Evolutionary conservation across 2,329 filamentous ascomycete genomes (phyloP).

Genomic region (Teratosphaeria nubilosa): DNA sequence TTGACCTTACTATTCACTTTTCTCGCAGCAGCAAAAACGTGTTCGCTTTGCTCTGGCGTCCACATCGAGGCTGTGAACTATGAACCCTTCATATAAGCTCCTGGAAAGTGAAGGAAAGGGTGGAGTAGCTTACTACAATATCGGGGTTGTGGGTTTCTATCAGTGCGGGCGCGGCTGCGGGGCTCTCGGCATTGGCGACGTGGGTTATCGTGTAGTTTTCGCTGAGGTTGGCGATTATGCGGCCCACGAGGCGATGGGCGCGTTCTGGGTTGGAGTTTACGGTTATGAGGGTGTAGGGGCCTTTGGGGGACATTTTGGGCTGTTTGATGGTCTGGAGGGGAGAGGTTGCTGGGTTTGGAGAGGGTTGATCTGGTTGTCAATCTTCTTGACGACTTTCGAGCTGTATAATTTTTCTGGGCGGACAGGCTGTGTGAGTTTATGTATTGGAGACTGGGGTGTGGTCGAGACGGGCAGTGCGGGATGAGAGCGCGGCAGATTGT

Average conservation of each 20-base stretch:
- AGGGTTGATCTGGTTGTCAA: not conserved
- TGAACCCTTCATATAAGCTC: not conserved
- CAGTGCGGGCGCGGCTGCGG: conserved; percentile 5
- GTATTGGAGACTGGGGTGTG: not conserved
- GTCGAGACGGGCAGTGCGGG: not conserved
- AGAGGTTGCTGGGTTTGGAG: no score
- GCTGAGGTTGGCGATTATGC: conserved; percentile 50
- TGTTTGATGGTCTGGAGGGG: not conserved
- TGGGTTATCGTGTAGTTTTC: conserved; percentile 55
- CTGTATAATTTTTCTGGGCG: not conserved
- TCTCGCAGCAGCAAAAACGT: conserved; percentile 38
- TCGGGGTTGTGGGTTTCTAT: conserved; percentile 8
- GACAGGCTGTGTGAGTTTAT: not conserved
- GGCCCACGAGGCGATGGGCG: conserved; percentile 52
- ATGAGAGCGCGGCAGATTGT: not conserved
- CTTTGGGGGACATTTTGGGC: conserved; percentile 21
- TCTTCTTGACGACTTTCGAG: not conserved
- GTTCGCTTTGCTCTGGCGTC: conserved; percentile 39
- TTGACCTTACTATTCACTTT: conserved; percentile 39
- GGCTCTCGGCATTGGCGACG: conserved; percentile 48
- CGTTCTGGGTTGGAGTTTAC: conserved; percentile 59
- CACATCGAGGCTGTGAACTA: conserved; percentile 56
- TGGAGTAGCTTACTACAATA: conserved; percentile 40
- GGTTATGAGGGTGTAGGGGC: conserved; percentile 54
- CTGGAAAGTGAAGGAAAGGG: not conserved